phyloP scores from a whole-genome alignment of 2,329 filamentous ascomycete genomes.

The Aspergillus ochraceoroseus region DNA sequence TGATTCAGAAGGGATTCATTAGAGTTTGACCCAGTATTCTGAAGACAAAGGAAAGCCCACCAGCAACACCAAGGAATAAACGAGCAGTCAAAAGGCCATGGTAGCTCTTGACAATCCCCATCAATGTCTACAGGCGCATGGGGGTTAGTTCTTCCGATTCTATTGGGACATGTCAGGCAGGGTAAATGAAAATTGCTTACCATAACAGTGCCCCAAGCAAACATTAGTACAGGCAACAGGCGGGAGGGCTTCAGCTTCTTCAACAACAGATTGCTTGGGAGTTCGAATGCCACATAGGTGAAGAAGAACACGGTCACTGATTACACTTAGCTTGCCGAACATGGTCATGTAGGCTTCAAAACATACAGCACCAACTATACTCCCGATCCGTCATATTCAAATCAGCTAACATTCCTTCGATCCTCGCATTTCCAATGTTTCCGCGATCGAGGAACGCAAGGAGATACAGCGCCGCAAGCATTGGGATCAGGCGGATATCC shows the following conservation, averaged over 20 bases:
- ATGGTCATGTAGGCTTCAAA: too few relatives aligned
- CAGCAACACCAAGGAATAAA: conserved; percentile 48
- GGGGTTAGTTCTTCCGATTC: too few relatives aligned
- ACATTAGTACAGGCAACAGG: conserved; percentile 42
- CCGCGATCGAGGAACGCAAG: conserved; percentile 44
- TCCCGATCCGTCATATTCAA: conserved; percentile 34
- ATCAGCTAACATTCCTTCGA: conserved; percentile 38
- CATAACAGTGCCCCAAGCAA: conserved; percentile 50
- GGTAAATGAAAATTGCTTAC: conserved; percentile 45
- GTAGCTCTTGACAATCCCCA: conserved; percentile 47
- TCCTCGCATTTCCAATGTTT: conserved; percentile 41
- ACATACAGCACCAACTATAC: conserved; percentile 32
- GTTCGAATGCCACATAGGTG: conserved; percentile 39
- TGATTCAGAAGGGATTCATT: neutral
- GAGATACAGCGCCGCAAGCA: conserved; percentile 44
- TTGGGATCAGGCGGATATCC: conserved; percentile 43
- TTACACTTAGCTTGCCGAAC: too few relatives aligned
- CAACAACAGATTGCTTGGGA: conserved; percentile 43
- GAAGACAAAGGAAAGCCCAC: conserved; percentile 4
- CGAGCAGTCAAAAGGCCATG: conserved; percentile 46
- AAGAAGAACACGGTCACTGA: conserved; percentile 38
- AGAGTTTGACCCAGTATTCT: neutral
- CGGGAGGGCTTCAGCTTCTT: conserved; percentile 38
- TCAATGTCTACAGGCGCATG: conserved; percentile 42
- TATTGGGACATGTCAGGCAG: too few relatives aligned